These are phyloP conservation scores for Lentinula edodes DNA, from an alignment of 768 basidiomycete species.

Conservation along the genomic window DNA sequence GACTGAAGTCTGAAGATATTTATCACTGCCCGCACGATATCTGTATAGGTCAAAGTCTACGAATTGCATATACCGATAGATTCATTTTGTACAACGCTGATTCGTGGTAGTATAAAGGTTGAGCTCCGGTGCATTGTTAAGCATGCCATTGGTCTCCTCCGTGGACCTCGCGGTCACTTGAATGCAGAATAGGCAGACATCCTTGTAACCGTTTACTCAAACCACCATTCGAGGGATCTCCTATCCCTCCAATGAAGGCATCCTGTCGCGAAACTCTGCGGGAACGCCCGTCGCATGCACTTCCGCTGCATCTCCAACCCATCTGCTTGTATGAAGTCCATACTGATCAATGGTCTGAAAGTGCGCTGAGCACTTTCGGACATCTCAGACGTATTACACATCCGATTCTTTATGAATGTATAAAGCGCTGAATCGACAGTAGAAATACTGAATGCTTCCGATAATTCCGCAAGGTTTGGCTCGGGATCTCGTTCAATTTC, in stretches of 20 bases:
- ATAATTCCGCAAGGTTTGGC: background rate
- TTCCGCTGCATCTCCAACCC: background rate
- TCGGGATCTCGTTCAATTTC: background rate
- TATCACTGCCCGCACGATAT: no score
- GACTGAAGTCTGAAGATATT: no score
- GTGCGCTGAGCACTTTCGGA: background rate
- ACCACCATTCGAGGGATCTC: conserved; percentile 1
- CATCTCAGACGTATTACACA: background rate
- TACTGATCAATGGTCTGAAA: background rate
- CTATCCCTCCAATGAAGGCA: background rate
- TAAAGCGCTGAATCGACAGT: background rate
- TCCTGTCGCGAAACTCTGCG: background rate
- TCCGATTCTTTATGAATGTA: background rate
- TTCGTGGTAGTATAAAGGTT: no score
- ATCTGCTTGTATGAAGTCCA: conserved; percentile 1
- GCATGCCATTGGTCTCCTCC: no score
- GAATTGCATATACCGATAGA: no score
- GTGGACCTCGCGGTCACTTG: no score
- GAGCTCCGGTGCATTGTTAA: no score
- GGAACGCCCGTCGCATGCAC: background rate
- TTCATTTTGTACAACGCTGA: no score
- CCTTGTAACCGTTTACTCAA: background rate
- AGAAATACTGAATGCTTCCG: background rate
- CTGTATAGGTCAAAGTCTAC: no score
- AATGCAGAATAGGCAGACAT: no score